Evolutionary conservation across 2,329 filamentous ascomycete species (phyloP), one percentile per base, ranked within the genome.

Genomic region (Colletotrichum melonis): DNA sequence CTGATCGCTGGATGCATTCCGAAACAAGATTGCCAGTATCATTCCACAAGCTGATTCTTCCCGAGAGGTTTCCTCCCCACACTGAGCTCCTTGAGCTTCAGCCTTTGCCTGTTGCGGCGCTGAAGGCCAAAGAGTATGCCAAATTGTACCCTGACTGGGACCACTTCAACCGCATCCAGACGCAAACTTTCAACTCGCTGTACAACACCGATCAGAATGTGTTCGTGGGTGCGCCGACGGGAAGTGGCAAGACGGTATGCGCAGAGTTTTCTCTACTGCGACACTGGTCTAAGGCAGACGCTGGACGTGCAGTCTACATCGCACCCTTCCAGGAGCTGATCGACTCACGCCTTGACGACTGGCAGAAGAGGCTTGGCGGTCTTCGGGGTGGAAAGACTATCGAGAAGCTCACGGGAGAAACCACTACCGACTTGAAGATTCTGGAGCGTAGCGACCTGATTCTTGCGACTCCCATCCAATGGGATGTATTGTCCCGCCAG

Each of bases 1-100:
- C 96, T 4, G 97, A 99, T 82, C 90, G 97, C 77, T 99, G 97
- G 97, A 98, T 99, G 95, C 95, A 98, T 81, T 95, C 96, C 0
- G 95, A 99, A 84, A 98, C 95, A 1, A 95, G 95, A 80, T 87
- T 99, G 67, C 93, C 96, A 0, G 93, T 99, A 2, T 96, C 95
- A 0, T 98, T 99, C 86, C 94, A 97, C 81, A 98, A 98, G 81
- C 88, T 99, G 32, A 93, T 98, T 56, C 88, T 99, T 5, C 97
- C 97, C 0, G 96, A 98, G 82, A 97, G 97, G 79, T 99, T 99
- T 82, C 95, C 95, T 35, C 92, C 97, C 54, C 96, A 98, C 80
- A 99, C 97, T 0, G 95, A 94, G 74, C 88, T 98, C 57, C 89
- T 98, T 26, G 95, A 98, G 79, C 88, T 99, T 77, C 97, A 99